Evolutionary conservation across 768 basidiomycete genomes (phyloP).

Genomic region (Boletus eberwhitei): DNA sequence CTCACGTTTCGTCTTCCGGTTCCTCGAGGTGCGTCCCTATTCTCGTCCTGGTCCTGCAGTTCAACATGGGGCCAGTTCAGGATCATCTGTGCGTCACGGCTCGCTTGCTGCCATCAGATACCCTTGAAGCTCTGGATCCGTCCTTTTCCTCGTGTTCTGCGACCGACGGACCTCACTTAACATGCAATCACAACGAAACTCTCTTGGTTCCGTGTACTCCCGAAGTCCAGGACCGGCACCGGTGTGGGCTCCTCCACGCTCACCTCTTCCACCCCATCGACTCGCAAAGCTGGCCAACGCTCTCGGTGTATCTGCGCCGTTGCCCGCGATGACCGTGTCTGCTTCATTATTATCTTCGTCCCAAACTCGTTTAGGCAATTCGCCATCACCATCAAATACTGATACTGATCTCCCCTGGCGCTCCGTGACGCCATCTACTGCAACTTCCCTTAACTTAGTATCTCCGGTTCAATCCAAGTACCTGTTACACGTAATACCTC

Average conservation of each 20-base stretch:
- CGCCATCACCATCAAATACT: slow-evolving; percentile 16
- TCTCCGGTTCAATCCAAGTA: slow-evolving; percentile 55
- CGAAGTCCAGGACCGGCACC: slow-evolving; percentile 7
- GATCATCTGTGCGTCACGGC: slow-evolving; percentile 5
- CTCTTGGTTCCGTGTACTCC: slow-evolving; percentile 8
- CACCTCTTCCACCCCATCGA: slow-evolving; percentile 71
- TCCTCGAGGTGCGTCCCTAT: slow-evolving; percentile 12
- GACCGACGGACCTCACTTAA: background rate
- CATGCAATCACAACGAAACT: slow-evolving; percentile 18
- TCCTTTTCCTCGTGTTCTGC: slow-evolving; percentile 1
- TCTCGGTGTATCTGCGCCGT: slow-evolving; percentile 73
- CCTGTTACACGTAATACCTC: slow-evolving; percentile 83
- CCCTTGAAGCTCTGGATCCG: slow-evolving; percentile 3
- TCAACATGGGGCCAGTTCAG: background rate
- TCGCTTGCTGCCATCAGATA: slow-evolving; percentile 1
- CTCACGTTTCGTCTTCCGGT: background rate
- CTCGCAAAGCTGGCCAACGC: slow-evolving; percentile 85
- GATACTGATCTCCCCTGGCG: slow-evolving; percentile 43
- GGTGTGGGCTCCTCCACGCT: slow-evolving; percentile 61
- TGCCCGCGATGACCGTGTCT: slow-evolving; percentile 46
- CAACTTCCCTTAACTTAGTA: slow-evolving; percentile 38
- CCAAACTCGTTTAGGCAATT: slow-evolving; percentile 10
- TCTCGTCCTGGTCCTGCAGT: background rate
- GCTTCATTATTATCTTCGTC: slow-evolving; percentile 11
- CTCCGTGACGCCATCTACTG: slow-evolving; percentile 48